Base-by-base conservation (phyloP, 208 protist species). In the Acanthamoeba lenticulata region DNA sequence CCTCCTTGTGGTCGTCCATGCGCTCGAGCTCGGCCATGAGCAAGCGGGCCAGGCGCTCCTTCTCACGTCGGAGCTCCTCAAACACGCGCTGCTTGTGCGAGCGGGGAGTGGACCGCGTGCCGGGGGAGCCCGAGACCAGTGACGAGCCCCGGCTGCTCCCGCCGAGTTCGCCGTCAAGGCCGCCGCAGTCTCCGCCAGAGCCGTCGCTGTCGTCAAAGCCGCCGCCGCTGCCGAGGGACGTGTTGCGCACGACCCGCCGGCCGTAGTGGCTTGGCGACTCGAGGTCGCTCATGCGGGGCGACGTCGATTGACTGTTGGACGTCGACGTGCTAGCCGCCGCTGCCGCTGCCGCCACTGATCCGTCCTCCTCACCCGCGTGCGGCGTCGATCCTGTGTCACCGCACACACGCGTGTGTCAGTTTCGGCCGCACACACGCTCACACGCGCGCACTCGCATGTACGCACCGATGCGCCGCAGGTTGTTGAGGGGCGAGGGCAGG, bases 71-170 rank as follows among this genome's bases (percentile, higher is more conserved):
- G 6, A 85, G 74, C 27, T 85, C 74, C 74, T 85, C 74, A 19
- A 19, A 85, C 74, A 85, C 17, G 11, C 74, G 36, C 74, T 85
- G 74, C 38, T 85, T 85, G 44, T 85, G 74, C 29, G 74, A 36
- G 36, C 74, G 74, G 19, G 74, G 74, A 5, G 74, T 85, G 34
- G 40, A 69, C 6, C 60, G 60, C 60, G 29, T 69, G 60, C 13
- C 60, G 27, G 60, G 60, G 6, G 60, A 69, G 21, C 11, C 52
- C 19, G 60, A 7, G 19, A 69, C 27, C 13, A 69, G 29, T 11
- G 60, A 69, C 5, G 13, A 29, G 6, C 60, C 27, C 13, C 13
- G 4, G 60, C 29, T 69, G 13, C 6, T 29, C 60, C 27, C 47
- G 47, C 15, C 47, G 47, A 52, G 9, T 5, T 52, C 47, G 9